Conservation (phyloP, 2,329 filamentous ascomycete species). For the Aspergillus flavus region DNA sequence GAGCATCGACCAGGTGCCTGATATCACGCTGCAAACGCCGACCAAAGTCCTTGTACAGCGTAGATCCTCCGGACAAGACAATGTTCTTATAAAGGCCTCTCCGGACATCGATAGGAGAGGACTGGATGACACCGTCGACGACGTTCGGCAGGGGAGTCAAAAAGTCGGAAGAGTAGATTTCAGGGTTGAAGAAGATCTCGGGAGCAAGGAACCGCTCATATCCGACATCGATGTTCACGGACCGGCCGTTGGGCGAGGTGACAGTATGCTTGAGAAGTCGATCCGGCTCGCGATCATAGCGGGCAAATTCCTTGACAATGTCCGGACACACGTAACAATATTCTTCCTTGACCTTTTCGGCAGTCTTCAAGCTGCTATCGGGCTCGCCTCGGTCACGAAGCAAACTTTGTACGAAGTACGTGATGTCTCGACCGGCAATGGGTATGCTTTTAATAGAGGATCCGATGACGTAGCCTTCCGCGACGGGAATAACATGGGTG, state of each 20-base stretch:
- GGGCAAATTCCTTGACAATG: constrained; percentile 96
- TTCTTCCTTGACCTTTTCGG: constrained; percentile 97
- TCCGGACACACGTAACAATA: constrained; percentile 98
- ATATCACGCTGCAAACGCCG: constrained; percentile 95
- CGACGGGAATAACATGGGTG: constrained; percentile 97
- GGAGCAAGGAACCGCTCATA: constrained; percentile 98
- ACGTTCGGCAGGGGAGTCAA: constrained; percentile 91
- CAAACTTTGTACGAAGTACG: constrained; percentile 96
- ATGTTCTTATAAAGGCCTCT: constrained; percentile 99
- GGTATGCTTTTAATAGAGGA: constrained; percentile 99
- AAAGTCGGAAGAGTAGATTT: constrained; percentile 99
- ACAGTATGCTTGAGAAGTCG: constrained; percentile 90
- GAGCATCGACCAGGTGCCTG: constrained; percentile 88
- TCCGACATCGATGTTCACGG: constrained; percentile 85
- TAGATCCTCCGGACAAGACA: constrained; percentile 94
- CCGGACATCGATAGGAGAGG: constrained; percentile 94
- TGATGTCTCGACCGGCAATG: constrained; percentile 96
- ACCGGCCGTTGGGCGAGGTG: constrained; percentile 79
- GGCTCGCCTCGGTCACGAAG: constrained; percentile 95
- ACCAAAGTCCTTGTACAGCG: constrained; percentile 97
- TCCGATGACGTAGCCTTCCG: constrained; percentile 97
- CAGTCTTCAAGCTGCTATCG: constrained; percentile 95
- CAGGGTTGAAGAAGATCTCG: constrained; percentile 99
- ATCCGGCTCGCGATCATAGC: constrained; percentile 89
- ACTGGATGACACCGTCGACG: constrained; percentile 95